phyloP scores from a whole-genome alignment of 257 asterid species.

The Cordia subcordata region DNA sequence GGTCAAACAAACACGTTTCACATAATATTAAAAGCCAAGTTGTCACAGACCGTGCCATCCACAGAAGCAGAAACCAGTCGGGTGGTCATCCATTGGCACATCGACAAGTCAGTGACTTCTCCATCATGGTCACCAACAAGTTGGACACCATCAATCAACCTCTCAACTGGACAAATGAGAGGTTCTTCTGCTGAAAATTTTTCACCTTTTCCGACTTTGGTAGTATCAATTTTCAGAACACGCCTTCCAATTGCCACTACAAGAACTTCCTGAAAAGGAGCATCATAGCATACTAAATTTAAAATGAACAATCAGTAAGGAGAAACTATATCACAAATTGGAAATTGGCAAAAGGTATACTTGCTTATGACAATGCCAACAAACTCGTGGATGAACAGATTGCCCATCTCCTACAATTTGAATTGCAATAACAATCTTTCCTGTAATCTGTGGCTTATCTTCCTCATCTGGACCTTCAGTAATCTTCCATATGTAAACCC shows the following conservation, averaged over 20 bases:
- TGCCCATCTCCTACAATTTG: slow-evolving; percentile 84
- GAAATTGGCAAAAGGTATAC: slow-evolving; percentile 30
- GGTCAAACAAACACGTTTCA: too few relatives aligned
- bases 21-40: neutral
- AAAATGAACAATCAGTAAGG: neutral
- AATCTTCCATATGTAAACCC: slow-evolving; percentile 91
- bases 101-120: slow-evolving; percentile 91
- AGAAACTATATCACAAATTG: slow-evolving; percentile 4
- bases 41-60: slow-evolving; percentile 85
- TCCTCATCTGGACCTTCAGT: slow-evolving; percentile 94
- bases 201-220: slow-evolving; percentile 85
- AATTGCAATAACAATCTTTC: slow-evolving; percentile 66
- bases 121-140: slow-evolving; percentile 96
- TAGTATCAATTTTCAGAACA: slow-evolving; percentile 79
- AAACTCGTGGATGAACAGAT: slow-evolving; percentile 87
- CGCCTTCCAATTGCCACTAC: slow-evolving; percentile 81
- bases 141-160: slow-evolving; percentile 83
- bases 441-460: slow-evolving; percentile 86
- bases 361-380: slow-evolving; percentile 99
- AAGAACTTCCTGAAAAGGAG: slow-evolving; percentile 71
- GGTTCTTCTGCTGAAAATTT: slow-evolving; percentile 85
- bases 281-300: slow-evolving; percentile 8
- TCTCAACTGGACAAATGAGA: slow-evolving; percentile 64
- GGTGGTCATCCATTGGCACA: slow-evolving; percentile 99
- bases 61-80: slow-evolving; percentile 94